These are phyloP conservation scores for Acanthamoeba healyi DNA, from an alignment of 208 protist species.

Conservation along the genomic window DNA sequence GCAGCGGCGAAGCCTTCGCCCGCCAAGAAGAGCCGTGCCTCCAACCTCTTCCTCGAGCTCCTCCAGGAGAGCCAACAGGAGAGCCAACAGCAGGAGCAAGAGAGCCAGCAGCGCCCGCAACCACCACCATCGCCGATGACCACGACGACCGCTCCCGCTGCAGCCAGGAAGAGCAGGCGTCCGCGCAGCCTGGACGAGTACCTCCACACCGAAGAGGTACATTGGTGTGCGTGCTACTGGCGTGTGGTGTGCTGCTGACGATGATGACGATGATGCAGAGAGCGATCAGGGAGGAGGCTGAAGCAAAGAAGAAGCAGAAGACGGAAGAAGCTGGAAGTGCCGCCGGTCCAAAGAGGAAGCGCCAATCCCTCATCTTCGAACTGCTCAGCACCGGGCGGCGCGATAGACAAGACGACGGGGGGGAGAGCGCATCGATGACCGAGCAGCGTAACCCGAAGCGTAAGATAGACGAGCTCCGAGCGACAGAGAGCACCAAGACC, in stretches of 20 bases:
- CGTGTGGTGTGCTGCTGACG: background rate
- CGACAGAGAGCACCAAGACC: background rate
- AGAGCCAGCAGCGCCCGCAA: background rate
- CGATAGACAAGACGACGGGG: background rate
- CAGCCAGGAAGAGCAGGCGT: background rate
- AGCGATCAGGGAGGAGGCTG: background rate
- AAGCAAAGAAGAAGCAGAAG: slow-evolving; percentile 46
- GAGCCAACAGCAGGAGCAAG: background rate
- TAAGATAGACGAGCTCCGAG: background rate
- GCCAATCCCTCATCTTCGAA: slow-evolving; percentile 44
- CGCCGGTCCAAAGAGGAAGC: slow-evolving; percentile 18
- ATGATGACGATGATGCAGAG: background rate
- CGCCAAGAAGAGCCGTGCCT: background rate
- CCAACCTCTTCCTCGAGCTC: slow-evolving; percentile 45
- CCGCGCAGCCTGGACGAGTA: slow-evolving; percentile 49
- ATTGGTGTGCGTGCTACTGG: background rate
- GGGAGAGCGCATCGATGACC: background rate
- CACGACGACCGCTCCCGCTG: background rate
- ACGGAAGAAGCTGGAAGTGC: background rate
- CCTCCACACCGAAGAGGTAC: slow-evolving; percentile 43
- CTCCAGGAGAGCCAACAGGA: slow-evolving; percentile 20
- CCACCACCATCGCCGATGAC: background rate
- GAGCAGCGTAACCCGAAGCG: background rate
- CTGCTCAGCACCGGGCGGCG: background rate
- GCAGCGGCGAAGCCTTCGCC: background rate